Evolutionary conservation across 2,329 filamentous ascomycete genomes (phyloP).

Genomic region (Tolypocladium album): DNA sequence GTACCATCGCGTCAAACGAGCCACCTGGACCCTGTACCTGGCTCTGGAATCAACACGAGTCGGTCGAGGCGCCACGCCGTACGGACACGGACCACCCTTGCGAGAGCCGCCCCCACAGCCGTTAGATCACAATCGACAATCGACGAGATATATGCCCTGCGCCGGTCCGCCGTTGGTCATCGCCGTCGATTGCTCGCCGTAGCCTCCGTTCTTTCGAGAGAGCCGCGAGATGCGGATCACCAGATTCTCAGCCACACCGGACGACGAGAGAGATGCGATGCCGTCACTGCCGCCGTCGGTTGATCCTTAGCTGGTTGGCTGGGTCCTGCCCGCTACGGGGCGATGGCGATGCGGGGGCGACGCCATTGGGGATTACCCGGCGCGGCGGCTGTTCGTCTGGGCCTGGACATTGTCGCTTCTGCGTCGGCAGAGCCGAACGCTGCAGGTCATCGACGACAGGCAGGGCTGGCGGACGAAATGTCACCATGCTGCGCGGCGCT

Average conservation of each 20-base stretch:
- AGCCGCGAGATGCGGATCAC: not conserved
- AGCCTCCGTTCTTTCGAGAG: not conserved
- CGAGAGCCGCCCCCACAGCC: not conserved
- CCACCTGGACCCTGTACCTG: not conserved
- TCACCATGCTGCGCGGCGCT: not conserved
- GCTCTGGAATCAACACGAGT: not conserved
- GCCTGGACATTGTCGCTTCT: not conserved
- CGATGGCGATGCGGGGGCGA: not conserved
- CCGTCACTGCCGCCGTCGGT: not conserved
- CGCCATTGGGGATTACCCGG: not conserved
- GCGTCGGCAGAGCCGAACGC: not conserved
- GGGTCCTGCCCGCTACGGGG: not conserved
- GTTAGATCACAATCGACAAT: not conserved
- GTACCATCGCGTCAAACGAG: not conserved
- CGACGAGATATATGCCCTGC: not conserved
- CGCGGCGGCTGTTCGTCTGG: not conserved
- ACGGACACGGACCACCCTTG: not conserved
- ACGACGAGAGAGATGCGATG: not conserved
- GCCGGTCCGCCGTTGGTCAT: not conserved
- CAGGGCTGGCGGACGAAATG: not conserved
- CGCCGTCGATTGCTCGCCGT: not conserved
- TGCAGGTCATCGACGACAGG: not conserved
- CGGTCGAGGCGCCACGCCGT: not conserved
- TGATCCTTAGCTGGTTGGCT: not conserved
- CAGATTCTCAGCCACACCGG: not conserved